Evolutionary conservation across 805 yeast genomes (phyloP), one percentile per base, ranked within the genome.

Genomic region (Pichia thaimueangensis): DNA sequence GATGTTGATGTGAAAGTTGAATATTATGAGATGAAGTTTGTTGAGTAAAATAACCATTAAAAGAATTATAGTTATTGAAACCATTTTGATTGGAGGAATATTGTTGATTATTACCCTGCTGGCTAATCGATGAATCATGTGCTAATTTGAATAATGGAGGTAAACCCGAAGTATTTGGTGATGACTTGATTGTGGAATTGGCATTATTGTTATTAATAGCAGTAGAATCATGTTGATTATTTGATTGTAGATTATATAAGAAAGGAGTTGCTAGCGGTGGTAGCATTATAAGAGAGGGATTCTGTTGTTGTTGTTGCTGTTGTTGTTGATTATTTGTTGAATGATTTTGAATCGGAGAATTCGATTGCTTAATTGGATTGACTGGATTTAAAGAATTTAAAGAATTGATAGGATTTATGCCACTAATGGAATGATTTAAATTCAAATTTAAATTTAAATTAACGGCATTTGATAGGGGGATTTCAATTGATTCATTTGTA

Each of bases 391-490:
- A n/a, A n/a, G n/a, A n/a, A n/a, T n/a, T n/a, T n/a, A n/a, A n/a
- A n/a, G n/a, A n/a, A n/a, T n/a, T n/a, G n/a, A n/a, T n/a, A n/a
- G n/a, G n/a, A 17, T 20, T 20, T n/a, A 5, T 20, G n/a, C n/a
- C 15, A 22, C 4, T 20, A 25, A 12, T 25, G 13, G 9, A 12
- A 25, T 11, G 11, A 25, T 25, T 25, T 25, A 25, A 25, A 25
- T 25, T 25, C 8, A 20, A 21, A 17, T 31, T 31, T 21, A 31
- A 11, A 21, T 31, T 24, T 20, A 39, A 20, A 28, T 40, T 40
- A 11, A 40, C 43, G n/a, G 43, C 43, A 24, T 40, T 40, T 21
- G 40, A 30, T 10, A 41, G 17, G 15, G 40, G 44, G 20, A 41
- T 35, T 23, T 35, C 31, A 21, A 13, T 24, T 24, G n/a, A n/a